Base-by-base conservation (phyloP, 129 eudicot genomes). In the Arctium lappa region DNA sequence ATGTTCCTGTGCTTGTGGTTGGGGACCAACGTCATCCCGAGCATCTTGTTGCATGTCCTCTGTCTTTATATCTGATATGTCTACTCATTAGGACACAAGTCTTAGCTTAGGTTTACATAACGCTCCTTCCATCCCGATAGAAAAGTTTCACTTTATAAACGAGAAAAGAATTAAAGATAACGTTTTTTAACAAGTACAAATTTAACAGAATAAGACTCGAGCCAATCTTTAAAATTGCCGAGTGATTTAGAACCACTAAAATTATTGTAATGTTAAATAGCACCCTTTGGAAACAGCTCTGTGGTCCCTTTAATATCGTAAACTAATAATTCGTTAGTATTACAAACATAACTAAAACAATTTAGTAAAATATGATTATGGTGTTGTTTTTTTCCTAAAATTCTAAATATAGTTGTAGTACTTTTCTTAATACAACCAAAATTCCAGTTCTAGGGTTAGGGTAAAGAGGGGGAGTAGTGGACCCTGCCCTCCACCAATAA, bases 21-120 rank as follows among this genome's bases (percentile, higher is more conserved):
- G 89, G n/a, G 88, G 89, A 1, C 88, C 90, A 27, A 82, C 88
- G 40, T 85, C 89, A 33, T 76, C 80, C 75, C 38, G 78, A 3
- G 73, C 81, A 46, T 79, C 83, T 72, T 89, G 72, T 48, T 68
- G 73, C 33, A 80, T 79, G 22, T 76, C 74, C 68, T 83, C 85
- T 39, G 42, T 82, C 22, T 85, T 79, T 50, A 76, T 68, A 82
- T 82, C 89, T 82, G 80, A 74, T 13, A 79, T 69, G 27, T 62
- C 75, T 70, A 72, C 63, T 76, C 10, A 11, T 85, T 75, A 85
- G 65, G 12, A 48, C 71, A 50, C 77, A 76, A 30, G 62, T n/a
- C 66, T 65, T 38, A 63, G 33, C 80, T 63, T 69, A 75, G 40
- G 12, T 66, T 62, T 74, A 81, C 33, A 39, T 13, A n/a, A 81